A percentile compares a stretch with the other conserved stretches of the same genome.
These are phyloP conservation scores for Drechslerella dactyloides DNA, from an alignment of 2,329 filamentous ascomycete species.

Conservation along the genomic window DNA sequence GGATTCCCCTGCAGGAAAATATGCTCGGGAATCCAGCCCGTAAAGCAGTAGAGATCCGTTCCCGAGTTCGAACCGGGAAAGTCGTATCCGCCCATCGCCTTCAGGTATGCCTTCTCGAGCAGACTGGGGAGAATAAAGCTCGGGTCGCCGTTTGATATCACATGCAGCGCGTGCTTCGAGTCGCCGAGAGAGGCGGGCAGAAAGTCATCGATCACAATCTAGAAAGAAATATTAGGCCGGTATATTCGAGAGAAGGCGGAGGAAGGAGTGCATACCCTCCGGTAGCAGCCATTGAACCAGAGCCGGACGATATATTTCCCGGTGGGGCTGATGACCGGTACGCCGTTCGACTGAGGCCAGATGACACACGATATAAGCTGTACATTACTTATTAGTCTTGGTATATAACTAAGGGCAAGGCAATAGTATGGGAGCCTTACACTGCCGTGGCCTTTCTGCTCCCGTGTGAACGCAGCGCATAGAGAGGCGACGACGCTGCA, in stretches of 20 bases:
- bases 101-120: conserved; percentile 94
- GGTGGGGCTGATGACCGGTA: conserved; percentile 72
- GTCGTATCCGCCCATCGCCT: conserved; percentile 93
- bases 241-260: neutral
- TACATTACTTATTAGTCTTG: conserved; percentile 27
- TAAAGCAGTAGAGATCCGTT: conserved; percentile 89
- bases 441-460: conserved; percentile 71
- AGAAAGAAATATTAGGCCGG: conserved; percentile 11
- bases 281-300: conserved; percentile 92
- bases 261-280: conserved; percentile 58
- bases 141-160: conserved; percentile 82
- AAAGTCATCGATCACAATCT: conserved; percentile 85
- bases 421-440: conserved; percentile 60
- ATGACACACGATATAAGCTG: conserved; percentile 75
- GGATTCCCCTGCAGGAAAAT: conserved; percentile 78
- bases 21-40: conserved; percentile 96
- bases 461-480: conserved; percentile 76
- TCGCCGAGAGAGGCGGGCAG: conserved; percentile 77
- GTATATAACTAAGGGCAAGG: conserved; percentile 7
- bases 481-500: conserved; percentile 97
- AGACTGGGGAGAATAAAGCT: conserved; percentile 88
- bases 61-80: conserved; percentile 97
- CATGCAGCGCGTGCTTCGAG: conserved; percentile 72
- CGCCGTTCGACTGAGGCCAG: conserved; percentile 70
- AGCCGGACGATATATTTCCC: conserved; percentile 92